Base-by-base conservation (phyloP, 2,329 filamentous ascomycete genomes). In the Parafenestella ontariensis region DNA sequence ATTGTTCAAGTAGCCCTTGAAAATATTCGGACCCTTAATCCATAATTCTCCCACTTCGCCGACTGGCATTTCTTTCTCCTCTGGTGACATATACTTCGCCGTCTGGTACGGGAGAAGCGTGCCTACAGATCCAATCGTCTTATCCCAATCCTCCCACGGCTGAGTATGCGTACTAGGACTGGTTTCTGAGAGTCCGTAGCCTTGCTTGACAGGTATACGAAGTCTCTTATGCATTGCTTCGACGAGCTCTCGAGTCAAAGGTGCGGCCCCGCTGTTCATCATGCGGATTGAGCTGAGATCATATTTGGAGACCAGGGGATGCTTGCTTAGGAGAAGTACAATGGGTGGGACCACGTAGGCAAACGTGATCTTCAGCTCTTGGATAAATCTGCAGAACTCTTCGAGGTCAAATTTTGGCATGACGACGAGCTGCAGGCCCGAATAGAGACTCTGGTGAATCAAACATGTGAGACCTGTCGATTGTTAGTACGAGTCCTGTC, bases 131-230 rank as follows among this genome's bases (percentile, higher is more conserved):
- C 92, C 93, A 64, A 93, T 87, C 42, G 85, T 86, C 45, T 83
- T 86, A 58, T 86, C 80, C 91, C 92, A 97, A 62, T 91, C 88
- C 31, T 86, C 84, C 81, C 90, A 88, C 7, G 83, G 79, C 75
- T 92, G 91, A 9, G 86, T 85, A 64, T 92, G 88, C 0, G 91
- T 90, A 1, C 87, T 89, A 0, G 93, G 92, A 23, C 88, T 88
- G 13, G 92, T 96, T 79, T 98, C 94, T 5, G 88, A 92, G 5
- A 98, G 82, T 0, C 94, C 94, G 70, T 96, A 98, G 17, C 91
- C 93, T 77, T 98, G 94, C 81, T 96, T 97, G 56, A 96, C 87
- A 2, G 89, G 88, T 18, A 96, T 82, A 46, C 87, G 87, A 54
- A 95, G 85, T 7, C 92, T 86, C 18, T 84, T 76, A 80, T 91